phyloP scores from a whole-genome alignment of 164 flowering plant species.

The Tetrastigma voinierianum region DNA sequence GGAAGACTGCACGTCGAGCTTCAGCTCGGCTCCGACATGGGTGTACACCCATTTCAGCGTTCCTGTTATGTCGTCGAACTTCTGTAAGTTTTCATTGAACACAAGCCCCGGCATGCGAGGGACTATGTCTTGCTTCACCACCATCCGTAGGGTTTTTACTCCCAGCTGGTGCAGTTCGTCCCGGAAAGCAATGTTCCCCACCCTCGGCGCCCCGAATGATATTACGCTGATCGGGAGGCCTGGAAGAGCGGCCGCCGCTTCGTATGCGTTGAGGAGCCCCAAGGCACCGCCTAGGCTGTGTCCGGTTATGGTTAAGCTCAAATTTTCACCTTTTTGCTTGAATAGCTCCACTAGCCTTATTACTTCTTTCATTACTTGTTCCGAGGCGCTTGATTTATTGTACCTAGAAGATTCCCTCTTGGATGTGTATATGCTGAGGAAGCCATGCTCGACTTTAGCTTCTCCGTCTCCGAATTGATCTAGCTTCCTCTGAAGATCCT shows the following conservation, averaged over 20 bases:
- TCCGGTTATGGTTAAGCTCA: slow-evolving; percentile 55
- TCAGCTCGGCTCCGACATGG: slow-evolving; percentile 53
- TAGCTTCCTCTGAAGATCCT: slow-evolving; percentile 40
- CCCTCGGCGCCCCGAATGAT: slow-evolving; percentile 47
- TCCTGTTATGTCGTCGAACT: slow-evolving; percentile 32
- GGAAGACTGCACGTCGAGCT: slow-evolving; percentile 31
- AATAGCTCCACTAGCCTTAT: slow-evolving; percentile 25
- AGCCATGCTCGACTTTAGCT: slow-evolving; percentile 50
- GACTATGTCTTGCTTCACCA: slow-evolving; percentile 42
- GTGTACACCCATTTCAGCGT: slow-evolving; percentile 41
- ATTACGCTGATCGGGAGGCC: slow-evolving; percentile 32
- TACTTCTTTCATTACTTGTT: slow-evolving; percentile 46
- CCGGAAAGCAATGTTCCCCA: slow-evolving; percentile 43
- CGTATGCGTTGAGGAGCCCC: slow-evolving; percentile 17
- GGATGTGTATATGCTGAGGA: slow-evolving; percentile 38
- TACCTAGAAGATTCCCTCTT: slow-evolving; percentile 33
- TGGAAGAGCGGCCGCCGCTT: slow-evolving; percentile 32
- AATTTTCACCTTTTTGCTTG: slow-evolving; percentile 29
- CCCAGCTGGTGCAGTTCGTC: slow-evolving; percentile 35
- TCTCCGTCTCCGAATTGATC: slow-evolving; percentile 35
- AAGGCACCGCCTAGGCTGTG: slow-evolving; percentile 56
- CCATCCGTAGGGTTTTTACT: slow-evolving; percentile 41
- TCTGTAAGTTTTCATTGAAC: slow-evolving; percentile 30
- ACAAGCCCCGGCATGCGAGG: slow-evolving; percentile 47
- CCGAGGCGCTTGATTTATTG: slow-evolving; percentile 50